Base-by-base conservation (phyloP, 2,329 filamentous ascomycete genomes). In the Colletotrichum karsti region DNA sequence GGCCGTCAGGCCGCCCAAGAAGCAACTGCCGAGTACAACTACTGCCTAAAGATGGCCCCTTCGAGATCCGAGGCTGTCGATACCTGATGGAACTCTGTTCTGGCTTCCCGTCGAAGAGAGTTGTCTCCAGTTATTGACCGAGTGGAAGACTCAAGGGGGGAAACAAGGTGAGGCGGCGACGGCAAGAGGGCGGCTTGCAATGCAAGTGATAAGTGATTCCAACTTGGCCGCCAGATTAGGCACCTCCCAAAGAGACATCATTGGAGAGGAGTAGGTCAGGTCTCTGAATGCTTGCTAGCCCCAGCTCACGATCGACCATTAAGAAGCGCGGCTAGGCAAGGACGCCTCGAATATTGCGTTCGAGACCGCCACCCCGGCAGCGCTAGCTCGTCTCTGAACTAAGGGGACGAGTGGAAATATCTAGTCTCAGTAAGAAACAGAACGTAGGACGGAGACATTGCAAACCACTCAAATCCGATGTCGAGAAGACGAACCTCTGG, bases 151-250 rank as follows among this genome's bases (percentile, higher is more conserved):
- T 56, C 35, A 18, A 24, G 26, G 3, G 42, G 50, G 50, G 41
- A 42, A 44, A 54, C 13, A 57, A 50, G 35, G 42, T 24, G 20
- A 30, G 30, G 58, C 51, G 35, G 59, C 33, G 57, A 39, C 58
- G 50, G 42, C 20, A 56, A 41, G 33, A 28, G 22, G 46, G 44
- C 26, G 63, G 42, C 42, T 53, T 63, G 22, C 20, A 10, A 67
- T 57, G 63, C 51, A 42, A 42, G 51, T 12, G 37, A 57, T 37
- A 57, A 67, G 24, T 51, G 63, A 67, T n/a, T 33, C 48, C 35
- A 8, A 22, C 39, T 15, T 24, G 24, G 57, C 30, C 58, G 18
- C 22, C 6, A 9, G 20, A 30, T 35, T 59, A 28, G 20, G 42
- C 35, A 26, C 30, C 28, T 10, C 20, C 20, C 13, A 18, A 8